phyloP scores from a whole-genome alignment of 2,329 filamentous ascomycete species.

The Myriosclerotinia curreyana region DNA sequence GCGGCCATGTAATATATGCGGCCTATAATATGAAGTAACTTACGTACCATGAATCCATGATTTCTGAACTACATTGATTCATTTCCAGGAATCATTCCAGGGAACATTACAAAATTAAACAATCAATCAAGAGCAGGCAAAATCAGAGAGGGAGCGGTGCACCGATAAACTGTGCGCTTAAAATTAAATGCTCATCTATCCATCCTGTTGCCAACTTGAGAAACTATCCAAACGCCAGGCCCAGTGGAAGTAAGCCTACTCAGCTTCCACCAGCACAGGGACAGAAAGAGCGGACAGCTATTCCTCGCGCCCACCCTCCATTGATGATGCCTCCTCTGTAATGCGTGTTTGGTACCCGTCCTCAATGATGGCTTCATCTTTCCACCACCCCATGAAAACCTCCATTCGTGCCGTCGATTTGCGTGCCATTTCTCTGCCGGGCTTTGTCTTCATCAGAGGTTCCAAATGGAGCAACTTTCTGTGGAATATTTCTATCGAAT shows the following conservation, averaged over 20 bases:
- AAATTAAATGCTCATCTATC: slow-evolving; percentile 1
- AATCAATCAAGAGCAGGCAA: not conserved
- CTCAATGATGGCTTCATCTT: slow-evolving; percentile 43
- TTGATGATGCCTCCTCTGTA: not conserved
- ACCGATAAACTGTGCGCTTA: not conserved
- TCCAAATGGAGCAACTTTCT: slow-evolving; percentile 63
- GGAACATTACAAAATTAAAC: not conserved
- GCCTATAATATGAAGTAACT: not conserved
- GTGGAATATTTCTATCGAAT: slow-evolving; percentile 68
- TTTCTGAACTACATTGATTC: not conserved
- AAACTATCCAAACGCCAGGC: not conserved
- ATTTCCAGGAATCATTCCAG: not conserved
- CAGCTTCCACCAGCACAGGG: not conserved
- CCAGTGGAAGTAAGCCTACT: not conserved
- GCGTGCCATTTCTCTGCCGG: slow-evolving; percentile 50
- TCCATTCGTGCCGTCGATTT: slow-evolving; percentile 51
- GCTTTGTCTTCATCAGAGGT: slow-evolving; percentile 59
- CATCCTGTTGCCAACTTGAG: not conserved
- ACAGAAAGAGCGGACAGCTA: not conserved
- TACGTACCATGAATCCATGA: not conserved
- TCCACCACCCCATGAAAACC: slow-evolving; percentile 55
- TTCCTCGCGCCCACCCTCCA: too few relatives aligned
- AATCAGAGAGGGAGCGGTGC: not conserved
- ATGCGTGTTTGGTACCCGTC: not conserved
- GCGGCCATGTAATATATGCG: not conserved